Conservation (phyloP, 495 filamentous ascomycete genomes). For the Arthonia radiata region DNA sequence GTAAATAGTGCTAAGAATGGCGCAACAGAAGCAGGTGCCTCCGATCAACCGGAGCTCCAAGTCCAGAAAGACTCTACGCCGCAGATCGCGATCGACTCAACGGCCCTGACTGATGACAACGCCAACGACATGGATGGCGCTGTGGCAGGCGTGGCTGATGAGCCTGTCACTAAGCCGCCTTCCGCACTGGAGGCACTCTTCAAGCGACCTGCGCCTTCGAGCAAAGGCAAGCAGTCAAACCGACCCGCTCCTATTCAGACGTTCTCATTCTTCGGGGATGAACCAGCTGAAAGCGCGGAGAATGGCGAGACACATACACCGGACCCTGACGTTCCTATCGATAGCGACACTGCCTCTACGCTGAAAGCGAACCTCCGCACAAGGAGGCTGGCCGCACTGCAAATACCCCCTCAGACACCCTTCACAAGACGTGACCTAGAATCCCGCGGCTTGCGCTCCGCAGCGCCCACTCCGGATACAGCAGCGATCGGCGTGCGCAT, state of each 20-base stretch:
- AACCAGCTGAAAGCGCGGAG: no score
- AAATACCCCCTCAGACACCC: slow-evolving; percentile 52
- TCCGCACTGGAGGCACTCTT: slow-evolving; percentile 52
- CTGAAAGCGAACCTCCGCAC: no score
- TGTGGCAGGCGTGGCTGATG: no score
- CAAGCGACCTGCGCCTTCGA: slow-evolving; percentile 32
- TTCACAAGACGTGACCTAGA: slow-evolving; percentile 58
- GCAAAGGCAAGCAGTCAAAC: slow-evolving; percentile 1
- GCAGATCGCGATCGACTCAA: no score
- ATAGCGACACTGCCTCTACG: slow-evolving; percentile 8
- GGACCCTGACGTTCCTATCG: slow-evolving; percentile 28
- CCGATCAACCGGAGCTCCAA: no score
- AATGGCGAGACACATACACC: slow-evolving; percentile 15
- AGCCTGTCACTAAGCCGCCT: no score
- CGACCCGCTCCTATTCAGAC: slow-evolving; percentile 20
- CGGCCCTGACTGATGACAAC: no score
- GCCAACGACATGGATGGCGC: no score
- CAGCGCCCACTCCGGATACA: slow-evolving; percentile 86
- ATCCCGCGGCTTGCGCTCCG: slow-evolving; percentile 45
- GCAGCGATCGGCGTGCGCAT: slow-evolving; percentile 50
- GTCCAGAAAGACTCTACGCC: no score
- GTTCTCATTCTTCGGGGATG: slow-evolving; percentile 34
- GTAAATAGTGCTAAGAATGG: no score
- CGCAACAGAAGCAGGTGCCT: no score
- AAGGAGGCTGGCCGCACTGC: no score